Evolutionary conservation across 2,329 filamentous ascomycete genomes (phyloP).

Genomic region (Calonectria pauciramosa): DNA sequence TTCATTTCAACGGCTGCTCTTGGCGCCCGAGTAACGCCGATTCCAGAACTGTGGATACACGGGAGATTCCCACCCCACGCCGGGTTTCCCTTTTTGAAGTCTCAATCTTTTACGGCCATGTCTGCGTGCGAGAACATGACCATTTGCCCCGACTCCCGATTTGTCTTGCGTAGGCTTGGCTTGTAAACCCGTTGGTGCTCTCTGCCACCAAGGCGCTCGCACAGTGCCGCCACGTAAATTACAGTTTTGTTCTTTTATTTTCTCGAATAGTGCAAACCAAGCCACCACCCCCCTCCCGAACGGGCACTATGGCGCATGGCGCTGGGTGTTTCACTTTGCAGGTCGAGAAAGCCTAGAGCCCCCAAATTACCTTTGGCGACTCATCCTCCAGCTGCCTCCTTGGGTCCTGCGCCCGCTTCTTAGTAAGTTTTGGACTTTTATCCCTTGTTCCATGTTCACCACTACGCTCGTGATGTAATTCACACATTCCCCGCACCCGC

Average conservation of each 20-base stretch:
- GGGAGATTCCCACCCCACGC: conserved; percentile 7
- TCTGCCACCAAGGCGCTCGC: background rate
- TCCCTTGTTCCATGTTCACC: conserved; percentile 1
- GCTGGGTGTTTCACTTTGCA: background rate
- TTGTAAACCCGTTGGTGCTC: conserved; percentile 2
- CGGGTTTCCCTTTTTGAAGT: conserved; percentile 10
- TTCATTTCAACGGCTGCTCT: background rate
- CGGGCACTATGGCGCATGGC: conserved; percentile 17
- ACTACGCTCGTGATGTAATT: conserved; percentile 19
- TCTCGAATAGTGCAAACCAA: conserved; percentile 15
- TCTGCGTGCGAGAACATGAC: background rate
- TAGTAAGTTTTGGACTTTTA: background rate
- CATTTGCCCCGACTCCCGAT: background rate
- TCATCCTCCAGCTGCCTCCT: conserved; percentile 16
- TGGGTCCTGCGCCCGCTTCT: conserved; percentile 1
- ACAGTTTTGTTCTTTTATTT: conserved; percentile 13
- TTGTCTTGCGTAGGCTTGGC: conserved; percentile 12
- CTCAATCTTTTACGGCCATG: background rate
- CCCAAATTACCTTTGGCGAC: conserved; percentile 18
- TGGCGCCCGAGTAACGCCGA: conserved; percentile 18
- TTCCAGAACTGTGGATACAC: conserved; percentile 9
- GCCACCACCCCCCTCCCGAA: background rate
- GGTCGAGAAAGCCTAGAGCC: background rate
- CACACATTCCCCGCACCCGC: background rate
- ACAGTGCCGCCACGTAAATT: background rate